Base-by-base conservation (phyloP, 148 eudicot species). In the Polygonum maritimum region DNA sequence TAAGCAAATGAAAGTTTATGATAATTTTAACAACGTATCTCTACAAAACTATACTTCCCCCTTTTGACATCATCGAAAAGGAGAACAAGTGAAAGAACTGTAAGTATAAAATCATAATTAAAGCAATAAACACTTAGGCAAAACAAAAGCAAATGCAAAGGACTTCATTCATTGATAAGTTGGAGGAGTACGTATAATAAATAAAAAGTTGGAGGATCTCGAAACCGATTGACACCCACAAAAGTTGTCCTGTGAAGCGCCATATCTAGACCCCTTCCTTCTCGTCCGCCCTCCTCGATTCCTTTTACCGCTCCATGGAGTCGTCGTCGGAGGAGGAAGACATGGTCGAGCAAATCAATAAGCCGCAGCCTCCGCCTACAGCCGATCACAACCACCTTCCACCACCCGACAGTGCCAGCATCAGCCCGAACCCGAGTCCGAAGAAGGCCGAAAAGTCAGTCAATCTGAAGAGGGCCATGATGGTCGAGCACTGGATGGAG, bases 281-380 rank as follows among this genome's bases (percentile, higher is more conserved):
- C 76, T 91, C 96, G 7, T 91, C 96, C 12, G 77, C 87, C 36
- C 91, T 91, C 39, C 90, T 91, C 33, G 96, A 91, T 69, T 77
- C 93, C 35, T 86, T 91, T 48, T 88, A 86, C 75, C 88, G 83
- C 7, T 91, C 96, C 5, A 83, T 89, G 18, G 96, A 91, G 48
- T 81, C 86, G 11, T 92, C 89, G 44, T 87, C 45, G n/a, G n/a
- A n/a, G 21, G 71, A 78, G 5, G 71, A 44, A 21, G 31, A 70
- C 45, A 65, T 18, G 38, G 41, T 54, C 48, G 45, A 14, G 36
- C 41, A 57, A 54, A 48, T 69, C 80, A 31, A 5, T 79, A 73
- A 31, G n/a, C n/a, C n/a, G 13, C 48, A 36, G 48, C 67, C 67
- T 62, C 31, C n/a, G n/a, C n/a, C n/a, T n/a, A n/a, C n/a, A n/a